A percentile compares a stretch with the other conserved stretches of the same genome.
phyloP scores from a whole-genome alignment of 1,139 yeast species.

The Trichomonascaceae sp. region DNA sequence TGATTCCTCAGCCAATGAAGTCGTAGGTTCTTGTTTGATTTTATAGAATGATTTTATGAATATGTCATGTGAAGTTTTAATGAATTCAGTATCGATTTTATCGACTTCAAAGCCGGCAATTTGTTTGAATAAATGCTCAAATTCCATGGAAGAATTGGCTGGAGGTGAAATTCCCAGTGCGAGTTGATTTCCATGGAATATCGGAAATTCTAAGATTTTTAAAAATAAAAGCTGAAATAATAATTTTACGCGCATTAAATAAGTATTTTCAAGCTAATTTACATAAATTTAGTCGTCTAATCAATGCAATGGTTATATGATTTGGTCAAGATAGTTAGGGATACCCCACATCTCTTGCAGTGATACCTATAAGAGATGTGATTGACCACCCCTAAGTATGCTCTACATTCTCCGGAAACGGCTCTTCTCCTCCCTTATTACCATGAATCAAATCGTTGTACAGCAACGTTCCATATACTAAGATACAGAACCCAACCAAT shows the following conservation, averaged over 20 bases:
- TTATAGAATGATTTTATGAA: background rate
- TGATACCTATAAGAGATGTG: no score
- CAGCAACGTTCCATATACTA: constrained; percentile 68
- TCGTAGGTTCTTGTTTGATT: background rate
- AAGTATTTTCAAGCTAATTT: background rate
- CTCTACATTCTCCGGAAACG: constrained; percentile 21
- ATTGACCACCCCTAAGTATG: constrained; percentile 9
- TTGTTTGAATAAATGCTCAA: background rate
- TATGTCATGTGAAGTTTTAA: background rate
- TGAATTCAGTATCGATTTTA: background rate
- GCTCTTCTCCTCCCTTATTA: constrained; percentile 8
- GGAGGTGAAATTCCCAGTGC: background rate
- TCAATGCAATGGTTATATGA: background rate
- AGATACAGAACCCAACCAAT: constrained; percentile 53
- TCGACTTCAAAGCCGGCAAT: background rate
- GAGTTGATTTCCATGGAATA: background rate
- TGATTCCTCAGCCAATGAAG: background rate
- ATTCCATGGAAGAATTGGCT: background rate
- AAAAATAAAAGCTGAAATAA: no score
- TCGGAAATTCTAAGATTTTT: background rate
- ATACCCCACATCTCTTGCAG: no score
- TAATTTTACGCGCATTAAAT: no score
- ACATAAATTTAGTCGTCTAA: background rate
- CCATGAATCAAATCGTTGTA: constrained; percentile 57
- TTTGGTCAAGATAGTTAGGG: background rate